Base-by-base conservation (phyloP, 768 basidiomycete species). In the Podaxis sp. region DNA sequence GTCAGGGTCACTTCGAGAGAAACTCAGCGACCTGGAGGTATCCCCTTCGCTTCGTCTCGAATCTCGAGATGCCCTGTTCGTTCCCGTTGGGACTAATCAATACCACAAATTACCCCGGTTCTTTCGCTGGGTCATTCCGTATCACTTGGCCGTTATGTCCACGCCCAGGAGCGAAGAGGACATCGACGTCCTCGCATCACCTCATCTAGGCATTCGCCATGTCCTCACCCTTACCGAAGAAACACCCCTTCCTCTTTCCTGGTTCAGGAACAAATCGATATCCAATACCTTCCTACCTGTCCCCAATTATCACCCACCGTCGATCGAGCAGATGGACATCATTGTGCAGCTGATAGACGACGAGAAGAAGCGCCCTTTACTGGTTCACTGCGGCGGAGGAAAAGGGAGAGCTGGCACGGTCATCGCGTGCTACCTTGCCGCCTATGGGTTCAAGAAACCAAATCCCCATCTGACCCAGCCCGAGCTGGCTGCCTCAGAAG, bases 401-500 rank as follows among this genome's bases (percentile, higher is more conserved):
- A 85, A 84, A 62, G 85, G 85, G 0, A 77, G 84, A 9, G 84
- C 85, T 23, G 85, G 86, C 14, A 85, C 83, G 1, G 82, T 86
- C 0, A 79, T 81, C 4, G 86, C 85, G 0, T 85, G 84, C 62
- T 85, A 84, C 63, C 72, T 88, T 50, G 77, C 77, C 27, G 83
- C 84, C 0, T 83, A 76, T 65, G 84, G 85, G 1, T 86, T 85
- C 69, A 68, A 69, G 13, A 72, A 69, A 36, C 79, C 80, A n/a
- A 65, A 68, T n/a, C 63, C 66, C n/a, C 51, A 67, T 27, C 76
- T 76, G 63, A 73, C 72, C 5, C 78, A 80, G 50, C 85, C 85
- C 2, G 72, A 74, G 44, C 72, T 85, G 69, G 62, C 80, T 6
- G 81, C 83, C 16, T 51, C 70, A 4, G 80, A 82, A 28, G 83